Evolutionary conservation across 108 stramenopile species (phyloP).

Genomic region (Fistulifera pelliculosa): DNA sequence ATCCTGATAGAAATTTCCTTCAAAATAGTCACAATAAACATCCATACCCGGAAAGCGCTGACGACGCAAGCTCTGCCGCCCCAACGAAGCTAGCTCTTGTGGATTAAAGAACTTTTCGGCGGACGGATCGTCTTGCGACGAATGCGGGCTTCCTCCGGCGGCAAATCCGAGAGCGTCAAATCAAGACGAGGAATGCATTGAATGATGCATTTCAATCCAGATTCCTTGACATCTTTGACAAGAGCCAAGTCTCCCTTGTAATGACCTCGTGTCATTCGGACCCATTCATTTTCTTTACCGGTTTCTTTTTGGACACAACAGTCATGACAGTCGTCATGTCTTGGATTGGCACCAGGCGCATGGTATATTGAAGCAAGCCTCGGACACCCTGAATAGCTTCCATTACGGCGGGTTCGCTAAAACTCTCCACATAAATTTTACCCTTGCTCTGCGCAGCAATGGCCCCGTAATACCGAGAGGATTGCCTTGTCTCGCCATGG

Average conservation of each 20-base stretch:
- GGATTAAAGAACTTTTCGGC: conserved; percentile 89
- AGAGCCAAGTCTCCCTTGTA: conserved; percentile 96
- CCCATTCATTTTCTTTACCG: conserved; percentile 92
- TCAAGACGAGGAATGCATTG: conserved; percentile 93
- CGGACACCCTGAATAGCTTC: conserved; percentile 89
- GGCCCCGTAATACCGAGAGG: conserved; percentile 81
- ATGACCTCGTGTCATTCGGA: conserved; percentile 86
- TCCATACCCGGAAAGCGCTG: conserved; percentile 75
- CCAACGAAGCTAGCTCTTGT: conserved; percentile 69
- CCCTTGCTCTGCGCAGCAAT: conserved; percentile 85
- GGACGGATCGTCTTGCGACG: conserved; percentile 74
- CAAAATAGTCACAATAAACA: conserved; percentile 77
- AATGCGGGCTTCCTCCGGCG: conserved; percentile 75
- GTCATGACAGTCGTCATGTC: conserved; percentile 97
- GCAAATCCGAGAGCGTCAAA: conserved; percentile 51
- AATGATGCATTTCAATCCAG: conserved; percentile 85
- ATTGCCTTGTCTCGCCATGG: conserved; percentile 66
- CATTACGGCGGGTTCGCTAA: conserved; percentile 80
- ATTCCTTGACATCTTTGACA: conserved; percentile 83
- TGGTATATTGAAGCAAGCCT: conserved; percentile 71
- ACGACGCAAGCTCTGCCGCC: conserved; percentile 38
- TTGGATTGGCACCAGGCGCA: conserved; percentile 78
- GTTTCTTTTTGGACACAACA: conserved; percentile 76
- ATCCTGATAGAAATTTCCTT: conserved; percentile 85
- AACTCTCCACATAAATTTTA: conserved; percentile 90